Percentiles rank a stretch among this genome's conserved stretches.
These are phyloP conservation scores for Nelumbo lutea DNA, from an alignment of 164 flowering plant genomes.

Conservation along the genomic window DNA sequence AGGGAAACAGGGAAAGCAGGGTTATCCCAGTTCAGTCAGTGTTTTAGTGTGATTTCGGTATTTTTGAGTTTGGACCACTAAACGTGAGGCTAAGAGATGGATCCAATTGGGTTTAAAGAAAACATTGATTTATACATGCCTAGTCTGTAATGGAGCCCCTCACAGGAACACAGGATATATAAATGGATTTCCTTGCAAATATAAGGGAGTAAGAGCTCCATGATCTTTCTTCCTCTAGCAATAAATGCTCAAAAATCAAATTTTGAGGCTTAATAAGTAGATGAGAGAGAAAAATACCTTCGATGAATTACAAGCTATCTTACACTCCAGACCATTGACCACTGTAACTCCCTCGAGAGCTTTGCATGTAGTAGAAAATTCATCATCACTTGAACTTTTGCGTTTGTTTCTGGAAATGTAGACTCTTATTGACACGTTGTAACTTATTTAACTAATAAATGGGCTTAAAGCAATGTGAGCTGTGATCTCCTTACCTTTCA, in stretches of 20 bases:
- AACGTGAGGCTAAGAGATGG: too few relatives aligned
- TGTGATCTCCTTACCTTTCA: constrained; percentile 41
- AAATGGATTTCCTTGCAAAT: too few relatives aligned
- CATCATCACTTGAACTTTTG: constrained; percentile 40
- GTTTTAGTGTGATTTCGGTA: too few relatives aligned
- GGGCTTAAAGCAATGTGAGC: not conserved
- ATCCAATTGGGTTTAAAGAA: too few relatives aligned
- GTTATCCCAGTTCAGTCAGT: too few relatives aligned
- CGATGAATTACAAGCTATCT: constrained; percentile 69
- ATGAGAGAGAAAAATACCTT: constrained; percentile 43
- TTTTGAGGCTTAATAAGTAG: not conserved
- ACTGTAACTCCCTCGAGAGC: constrained; percentile 61
- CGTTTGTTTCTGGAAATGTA: constrained; percentile 60
- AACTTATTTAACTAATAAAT: not conserved
- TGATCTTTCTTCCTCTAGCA: not conserved
- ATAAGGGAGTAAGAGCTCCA: not conserved
- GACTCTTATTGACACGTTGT: too few relatives aligned
- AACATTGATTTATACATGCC: too few relatives aligned
- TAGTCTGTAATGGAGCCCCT: too few relatives aligned
- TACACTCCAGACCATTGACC: constrained; percentile 83
- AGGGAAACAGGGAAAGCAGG: too few relatives aligned
- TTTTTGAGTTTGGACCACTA: too few relatives aligned
- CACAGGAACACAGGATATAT: too few relatives aligned
- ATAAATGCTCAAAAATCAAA: too few relatives aligned
- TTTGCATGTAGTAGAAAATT: constrained; percentile 26